phyloP scores from a whole-genome alignment of 140 eudicot genomes.

The Erigeron philadelphicus region DNA sequence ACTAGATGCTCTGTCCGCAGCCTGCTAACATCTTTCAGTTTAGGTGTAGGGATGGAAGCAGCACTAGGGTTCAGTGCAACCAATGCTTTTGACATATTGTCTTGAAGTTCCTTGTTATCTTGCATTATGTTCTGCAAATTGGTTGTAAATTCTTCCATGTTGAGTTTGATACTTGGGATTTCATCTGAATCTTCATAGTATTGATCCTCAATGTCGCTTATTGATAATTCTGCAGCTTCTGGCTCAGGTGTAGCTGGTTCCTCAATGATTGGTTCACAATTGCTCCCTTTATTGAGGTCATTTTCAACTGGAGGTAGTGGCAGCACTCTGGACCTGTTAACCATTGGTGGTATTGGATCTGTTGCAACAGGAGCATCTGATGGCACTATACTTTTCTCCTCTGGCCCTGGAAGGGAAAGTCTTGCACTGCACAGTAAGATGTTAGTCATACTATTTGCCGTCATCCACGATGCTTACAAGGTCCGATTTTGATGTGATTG shows the following conservation, averaged over 20 bases:
- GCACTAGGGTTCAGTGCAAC: conserved; percentile 70
- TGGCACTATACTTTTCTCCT: conserved; percentile 60
- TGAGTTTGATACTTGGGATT: conserved; percentile 77
- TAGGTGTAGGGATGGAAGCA: conserved; percentile 80
- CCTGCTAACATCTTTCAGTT: conserved; percentile 78
- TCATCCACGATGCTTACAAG: no score
- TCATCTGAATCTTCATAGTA: conserved; percentile 69
- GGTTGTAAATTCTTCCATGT: conserved; percentile 57
- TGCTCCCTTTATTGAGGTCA: conserved; percentile 11
- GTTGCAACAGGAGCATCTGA: conserved; percentile 36
- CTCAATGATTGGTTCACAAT: conserved; percentile 72
- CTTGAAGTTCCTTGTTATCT: conserved; percentile 57
- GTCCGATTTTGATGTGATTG: no score
- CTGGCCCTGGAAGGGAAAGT: conserved; percentile 91
- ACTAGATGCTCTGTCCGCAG: conserved; percentile 95
- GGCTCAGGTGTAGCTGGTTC: conserved; percentile 83
- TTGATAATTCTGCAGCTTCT: conserved; percentile 37
- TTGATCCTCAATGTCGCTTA: conserved; percentile 83
- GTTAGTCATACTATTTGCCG: background rate
- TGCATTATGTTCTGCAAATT: conserved; percentile 56
- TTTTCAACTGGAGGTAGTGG: conserved; percentile 40
- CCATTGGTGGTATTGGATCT: conserved; percentile 25
- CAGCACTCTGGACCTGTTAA: conserved; percentile 33
- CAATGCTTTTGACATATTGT: conserved; percentile 69
- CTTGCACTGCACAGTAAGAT: conserved; percentile 67